A percentile compares a stretch with the other conserved stretches of the same genome.
phyloP scores from a whole-genome alignment of 768 basidiomycete species.

The Tricholoma bakamatsutake region DNA sequence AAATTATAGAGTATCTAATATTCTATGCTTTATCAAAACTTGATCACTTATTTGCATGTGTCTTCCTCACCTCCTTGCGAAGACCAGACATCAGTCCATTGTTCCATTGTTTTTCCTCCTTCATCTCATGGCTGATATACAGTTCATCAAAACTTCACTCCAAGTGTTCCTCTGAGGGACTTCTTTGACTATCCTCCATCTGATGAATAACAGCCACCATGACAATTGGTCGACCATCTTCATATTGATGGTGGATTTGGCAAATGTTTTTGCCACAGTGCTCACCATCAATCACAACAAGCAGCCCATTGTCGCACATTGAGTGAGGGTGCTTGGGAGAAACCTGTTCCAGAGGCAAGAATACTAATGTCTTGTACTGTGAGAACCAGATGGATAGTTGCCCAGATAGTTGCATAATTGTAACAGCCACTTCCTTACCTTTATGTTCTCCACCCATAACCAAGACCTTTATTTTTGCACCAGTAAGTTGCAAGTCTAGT shows the following conservation, averaged over 20 bases:
- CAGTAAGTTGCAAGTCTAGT: too few relatives aligned
- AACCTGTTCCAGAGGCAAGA: too few relatives aligned
- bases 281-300: slow-evolving; percentile 1
- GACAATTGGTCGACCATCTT: not conserved
- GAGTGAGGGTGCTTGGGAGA: not conserved
- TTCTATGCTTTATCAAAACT: not conserved
- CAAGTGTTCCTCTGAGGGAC: not conserved
- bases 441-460: not conserved
- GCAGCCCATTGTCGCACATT: not conserved
- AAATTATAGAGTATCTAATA: not conserved
- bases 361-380: too few relatives aligned
- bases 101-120: not conserved
- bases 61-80: not conserved
- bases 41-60: not conserved
- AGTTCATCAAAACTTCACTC: not conserved
- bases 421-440: not conserved
- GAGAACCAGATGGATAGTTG: not conserved
- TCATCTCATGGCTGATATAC: not conserved
- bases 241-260: not conserved
- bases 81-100: not conserved
- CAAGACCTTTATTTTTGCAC: too few relatives aligned
- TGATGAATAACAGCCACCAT: not conserved
- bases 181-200: not conserved
- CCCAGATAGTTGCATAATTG: not conserved
- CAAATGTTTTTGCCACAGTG: not conserved